Conservation (phyloP, 1,284 basidiomycete genomes). For the Phylloboletellus chloephorus region DNA sequence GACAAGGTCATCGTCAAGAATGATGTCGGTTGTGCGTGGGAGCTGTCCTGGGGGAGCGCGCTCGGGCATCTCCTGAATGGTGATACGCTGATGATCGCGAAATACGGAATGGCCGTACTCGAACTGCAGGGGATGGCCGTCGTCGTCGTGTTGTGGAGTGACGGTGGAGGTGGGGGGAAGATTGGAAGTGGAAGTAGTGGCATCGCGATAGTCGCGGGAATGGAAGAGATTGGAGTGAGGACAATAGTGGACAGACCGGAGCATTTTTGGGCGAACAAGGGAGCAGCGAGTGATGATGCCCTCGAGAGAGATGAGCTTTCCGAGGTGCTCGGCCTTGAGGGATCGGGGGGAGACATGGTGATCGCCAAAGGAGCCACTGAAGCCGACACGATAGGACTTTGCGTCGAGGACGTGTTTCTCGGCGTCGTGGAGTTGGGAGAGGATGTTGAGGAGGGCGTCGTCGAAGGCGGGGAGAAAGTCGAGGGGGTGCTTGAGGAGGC, state of each 20-base stretch:
- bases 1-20: slow-evolving; percentile 95
- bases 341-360: slow-evolving; percentile 97
- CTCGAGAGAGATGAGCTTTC: slow-evolving; percentile 95
- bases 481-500: slow-evolving; percentile 84
- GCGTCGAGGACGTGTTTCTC: slow-evolving; percentile 80
- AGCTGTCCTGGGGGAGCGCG: slow-evolving; percentile 95
- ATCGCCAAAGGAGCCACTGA: slow-evolving; percentile 98
- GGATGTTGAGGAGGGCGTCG: slow-evolving; percentile 72
- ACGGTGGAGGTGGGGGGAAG: slow-evolving; percentile 88
- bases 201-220: slow-evolving; percentile 89
- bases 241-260: slow-evolving; percentile 95
- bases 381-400: slow-evolving; percentile 84
- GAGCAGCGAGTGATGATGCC: slow-evolving; percentile 99
- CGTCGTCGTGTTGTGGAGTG: slow-evolving; percentile 88
- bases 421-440: slow-evolving; percentile 72
- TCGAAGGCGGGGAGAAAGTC: slow-evolving; percentile 93
- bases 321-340: slow-evolving; percentile 82
- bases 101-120: slow-evolving; percentile 94
- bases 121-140: slow-evolving; percentile 82
- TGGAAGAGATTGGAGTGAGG: slow-evolving; percentile 83
- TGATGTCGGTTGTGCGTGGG: slow-evolving; percentile 92
- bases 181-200: slow-evolving; percentile 80
- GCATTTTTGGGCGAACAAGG: slow-evolving; percentile 97
- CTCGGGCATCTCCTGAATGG: slow-evolving; percentile 99
- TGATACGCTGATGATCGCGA: slow-evolving; percentile 95